phyloP scores from a whole-genome alignment of 345 rosid species.

The Mercurialis annua region DNA sequence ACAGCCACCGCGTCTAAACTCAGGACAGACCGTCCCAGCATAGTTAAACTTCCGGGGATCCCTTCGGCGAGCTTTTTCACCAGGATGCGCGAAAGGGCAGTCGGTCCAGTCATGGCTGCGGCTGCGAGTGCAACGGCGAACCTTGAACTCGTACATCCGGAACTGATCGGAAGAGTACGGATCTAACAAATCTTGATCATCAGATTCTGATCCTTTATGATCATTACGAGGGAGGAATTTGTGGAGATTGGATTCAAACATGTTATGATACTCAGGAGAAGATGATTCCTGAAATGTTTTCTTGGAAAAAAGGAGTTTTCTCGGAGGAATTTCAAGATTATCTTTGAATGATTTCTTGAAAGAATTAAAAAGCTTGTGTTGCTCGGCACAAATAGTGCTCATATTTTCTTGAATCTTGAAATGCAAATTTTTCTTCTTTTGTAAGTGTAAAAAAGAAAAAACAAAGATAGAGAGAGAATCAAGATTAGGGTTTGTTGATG shows the following conservation, averaged over 20 bases:
- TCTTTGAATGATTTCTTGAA: conserved; percentile 27
- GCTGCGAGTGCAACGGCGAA: conserved; percentile 81
- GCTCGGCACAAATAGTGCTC: conserved; percentile 51
- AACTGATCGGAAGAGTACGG: conserved; percentile 77
- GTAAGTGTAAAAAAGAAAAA: not conserved
- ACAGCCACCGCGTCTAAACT: conserved; percentile 46
- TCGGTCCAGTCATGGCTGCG: conserved; percentile 97
- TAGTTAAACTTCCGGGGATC: conserved; percentile 66
- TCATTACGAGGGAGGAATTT: conserved; percentile 42
- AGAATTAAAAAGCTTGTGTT: conserved; percentile 35
- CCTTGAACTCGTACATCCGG: conserved; percentile 92
- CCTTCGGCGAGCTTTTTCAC: conserved; percentile 87
- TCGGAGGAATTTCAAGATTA: conserved; percentile 55
- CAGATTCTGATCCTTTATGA: conserved; percentile 19
- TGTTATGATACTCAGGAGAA: not conserved
- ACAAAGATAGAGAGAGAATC: not conserved
- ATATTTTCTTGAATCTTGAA: conserved; percentile 11
- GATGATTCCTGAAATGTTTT: conserved; percentile 9
- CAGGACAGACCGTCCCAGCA: conserved; percentile 66
- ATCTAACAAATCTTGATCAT: conserved; percentile 22
- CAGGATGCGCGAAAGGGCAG: conserved; percentile 87
- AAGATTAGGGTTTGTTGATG: conserved; percentile 4
- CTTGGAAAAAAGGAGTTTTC: conserved; percentile 48
- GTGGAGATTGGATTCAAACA: conserved; percentile 17
- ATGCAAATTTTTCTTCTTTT: no score